These are phyloP conservation scores for Huntiella savannae DNA, from an alignment of 2,329 filamentous ascomycete species.

Conservation along the genomic window DNA sequence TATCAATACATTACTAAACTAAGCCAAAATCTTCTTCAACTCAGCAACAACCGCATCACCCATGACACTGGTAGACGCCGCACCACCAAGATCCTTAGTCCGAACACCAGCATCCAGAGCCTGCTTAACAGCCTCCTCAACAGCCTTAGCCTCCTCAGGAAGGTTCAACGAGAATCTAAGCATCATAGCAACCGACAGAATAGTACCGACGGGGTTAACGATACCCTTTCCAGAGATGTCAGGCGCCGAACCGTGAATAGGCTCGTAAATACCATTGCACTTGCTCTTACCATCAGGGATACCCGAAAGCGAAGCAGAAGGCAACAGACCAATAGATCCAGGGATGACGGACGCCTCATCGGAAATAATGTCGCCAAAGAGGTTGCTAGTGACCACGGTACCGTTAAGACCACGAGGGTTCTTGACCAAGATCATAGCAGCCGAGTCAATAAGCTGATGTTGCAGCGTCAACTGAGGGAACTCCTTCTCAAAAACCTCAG, in stretches of 20 bases:
- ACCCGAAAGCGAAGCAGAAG: constrained; percentile 69
- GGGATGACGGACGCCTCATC: constrained; percentile 93
- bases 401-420: constrained; percentile 76
- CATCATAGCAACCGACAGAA: constrained; percentile 90
- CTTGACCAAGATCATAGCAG: constrained; percentile 97
- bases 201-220: constrained; percentile 68
- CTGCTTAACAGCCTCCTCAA: constrained; percentile 64
- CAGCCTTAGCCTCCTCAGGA: constrained; percentile 53
- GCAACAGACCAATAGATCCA: constrained; percentile 71
- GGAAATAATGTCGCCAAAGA: constrained; percentile 91
- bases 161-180: constrained; percentile 78
- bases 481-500: constrained; percentile 68
- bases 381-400: constrained; percentile 77
- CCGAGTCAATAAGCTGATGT: constrained; percentile 86
- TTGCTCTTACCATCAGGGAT: constrained; percentile 68
- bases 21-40: constrained; percentile 47
- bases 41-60: constrained; percentile 62
- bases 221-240: constrained; percentile 85
- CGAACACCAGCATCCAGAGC: constrained; percentile 62
- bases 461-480: constrained; percentile 70
- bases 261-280: constrained; percentile 93
- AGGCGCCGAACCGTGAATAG: constrained; percentile 85
- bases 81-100: constrained; percentile 74
- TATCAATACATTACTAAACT: not conserved
- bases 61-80: constrained; percentile 48